Conservation (phyloP, 2,329 filamentous ascomycete genomes). For the Tolypocladium capitatum region DNA sequence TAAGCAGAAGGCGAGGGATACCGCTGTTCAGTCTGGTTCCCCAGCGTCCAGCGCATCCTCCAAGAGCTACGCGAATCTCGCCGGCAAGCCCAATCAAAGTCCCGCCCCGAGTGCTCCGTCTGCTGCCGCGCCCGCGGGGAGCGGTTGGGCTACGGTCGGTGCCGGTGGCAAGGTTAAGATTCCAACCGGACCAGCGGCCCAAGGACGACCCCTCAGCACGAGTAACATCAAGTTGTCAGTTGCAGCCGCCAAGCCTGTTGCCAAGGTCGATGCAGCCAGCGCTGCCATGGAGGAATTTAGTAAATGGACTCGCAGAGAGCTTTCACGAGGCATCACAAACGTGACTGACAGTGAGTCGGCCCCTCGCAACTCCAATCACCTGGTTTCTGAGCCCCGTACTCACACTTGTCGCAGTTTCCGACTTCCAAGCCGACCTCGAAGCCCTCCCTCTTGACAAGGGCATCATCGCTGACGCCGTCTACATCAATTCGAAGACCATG, state of each 20-base stretch:
- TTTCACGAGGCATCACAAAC: slow-evolving; percentile 56
- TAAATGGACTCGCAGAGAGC: slow-evolving; percentile 77
- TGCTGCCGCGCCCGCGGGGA: slow-evolving; percentile 24
- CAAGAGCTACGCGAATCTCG: slow-evolving; percentile 91
- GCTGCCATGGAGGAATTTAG: slow-evolving; percentile 78
- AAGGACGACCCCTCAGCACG: slow-evolving; percentile 31
- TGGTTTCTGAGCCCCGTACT: slow-evolving; percentile 15
- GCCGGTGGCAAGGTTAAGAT: slow-evolving; percentile 84
- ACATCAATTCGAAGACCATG: slow-evolving; percentile 75
- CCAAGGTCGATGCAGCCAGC: slow-evolving; percentile 26
- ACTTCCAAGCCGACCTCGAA: slow-evolving; percentile 65
- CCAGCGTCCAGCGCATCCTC: slow-evolving; percentile 34
- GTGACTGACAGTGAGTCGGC: slow-evolving; percentile 36
- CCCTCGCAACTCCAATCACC: not conserved
- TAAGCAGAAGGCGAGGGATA: slow-evolving; percentile 59
- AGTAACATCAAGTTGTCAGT: slow-evolving; percentile 26
- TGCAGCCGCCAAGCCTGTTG: slow-evolving; percentile 36
- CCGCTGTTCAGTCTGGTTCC: slow-evolving; percentile 32
- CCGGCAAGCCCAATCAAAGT: slow-evolving; percentile 51
- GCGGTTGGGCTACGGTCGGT: slow-evolving; percentile 88
- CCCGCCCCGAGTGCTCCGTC: slow-evolving; percentile 18
- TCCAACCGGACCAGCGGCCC: slow-evolving; percentile 44
- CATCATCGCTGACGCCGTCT: slow-evolving; percentile 82
- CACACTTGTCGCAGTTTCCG: slow-evolving; percentile 44
- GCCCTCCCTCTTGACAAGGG: slow-evolving; percentile 63